Evolutionary conservation across 495 filamentous ascomycete species (phyloP), one percentile per base, ranked within the genome.

Genomic region (Daldinia loculata): DNA sequence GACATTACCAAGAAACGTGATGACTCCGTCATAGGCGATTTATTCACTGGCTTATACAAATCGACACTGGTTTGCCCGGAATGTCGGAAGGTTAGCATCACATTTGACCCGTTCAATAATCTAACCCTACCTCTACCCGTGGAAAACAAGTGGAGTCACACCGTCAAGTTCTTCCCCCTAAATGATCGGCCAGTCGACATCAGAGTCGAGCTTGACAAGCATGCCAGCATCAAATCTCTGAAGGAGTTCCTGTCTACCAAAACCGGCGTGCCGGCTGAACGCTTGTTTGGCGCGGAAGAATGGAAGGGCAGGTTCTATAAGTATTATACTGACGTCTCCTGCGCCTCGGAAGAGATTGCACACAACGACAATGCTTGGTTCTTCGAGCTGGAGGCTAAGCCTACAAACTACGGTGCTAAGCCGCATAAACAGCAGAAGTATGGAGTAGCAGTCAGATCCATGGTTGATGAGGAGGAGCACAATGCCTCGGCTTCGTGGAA

Each of bases 31-130:
- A 92, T 97, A 69, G 93, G 92, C 34, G 95, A 99, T 75, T 84
- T 99, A 4, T 98, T 99, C 77, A 94, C 92, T 51, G 95, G 95
- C 57, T 93, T 98, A 84, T 99, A 98, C 85, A 97, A 98, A 82
- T 98, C 95, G 29, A 98, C 95, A 4, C 86, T 99, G 45, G 88
- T 93, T 64, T 99, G 95, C 76, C 96, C 95, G 1, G 87, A 82
- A 8, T 99, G 95, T 76, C 86, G 90, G 62, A 99, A 99, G 82
- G 91, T 97, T 80, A 97, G 93, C 85, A 97, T 99, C 68, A 99
- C 95, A 4, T 98, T 99, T 71, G 95, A 99, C 80, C 95, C 95
- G 2, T 99, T 97, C 85, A 98, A 92, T 81, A 95, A 93, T 63
- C 79, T 98, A 32, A 97, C 96, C 0, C 81, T 99, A 26, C 96